These are phyloP conservation scores for Floccularia luteovirens DNA, from an alignment of 768 basidiomycete genomes.

Conservation along the genomic window DNA sequence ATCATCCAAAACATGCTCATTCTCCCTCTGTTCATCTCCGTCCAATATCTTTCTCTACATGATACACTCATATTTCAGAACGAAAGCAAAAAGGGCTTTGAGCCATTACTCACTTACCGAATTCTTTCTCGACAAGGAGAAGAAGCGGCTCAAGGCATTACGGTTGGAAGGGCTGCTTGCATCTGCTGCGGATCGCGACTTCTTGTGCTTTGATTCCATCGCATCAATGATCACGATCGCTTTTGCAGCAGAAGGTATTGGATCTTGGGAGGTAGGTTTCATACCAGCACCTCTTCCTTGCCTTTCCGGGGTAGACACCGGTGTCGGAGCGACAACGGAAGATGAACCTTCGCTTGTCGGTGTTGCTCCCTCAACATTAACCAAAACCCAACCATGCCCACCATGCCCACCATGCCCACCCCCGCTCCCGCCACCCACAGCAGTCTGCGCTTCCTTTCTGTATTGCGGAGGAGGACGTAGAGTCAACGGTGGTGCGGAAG, in stretches of 20 bases:
- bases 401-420: constrained; percentile 46
- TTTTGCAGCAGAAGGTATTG: constrained; percentile 41
- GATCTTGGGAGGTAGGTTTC: neutral
- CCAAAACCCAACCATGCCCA: constrained; percentile 69
- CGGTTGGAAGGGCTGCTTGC: constrained; percentile 3
- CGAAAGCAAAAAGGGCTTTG: neutral
- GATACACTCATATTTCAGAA: no score
- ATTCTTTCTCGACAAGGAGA: constrained; percentile 28
- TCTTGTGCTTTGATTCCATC: constrained; percentile 39
- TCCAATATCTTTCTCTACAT: no score
- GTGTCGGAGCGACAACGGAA: no score
- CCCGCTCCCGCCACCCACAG: constrained; percentile 11
- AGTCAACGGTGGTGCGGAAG: no score
- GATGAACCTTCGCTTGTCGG: no score
- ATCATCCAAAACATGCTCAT: neutral
- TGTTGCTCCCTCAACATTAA: constrained; percentile 44
- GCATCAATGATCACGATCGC: constrained; percentile 57
- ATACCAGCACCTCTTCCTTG: neutral
- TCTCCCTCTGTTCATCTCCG: no score
- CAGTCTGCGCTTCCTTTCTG: constrained; percentile 16
- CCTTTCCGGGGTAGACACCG: neutral
- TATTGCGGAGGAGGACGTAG: constrained; percentile 9
- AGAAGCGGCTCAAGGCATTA: constrained; percentile 23
- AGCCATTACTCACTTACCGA: constrained; percentile 24
- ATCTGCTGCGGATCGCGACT: constrained; percentile 14